Base-by-base conservation (phyloP, 768 basidiomycete genomes). In the Agaricus sinodeliciosus region DNA sequence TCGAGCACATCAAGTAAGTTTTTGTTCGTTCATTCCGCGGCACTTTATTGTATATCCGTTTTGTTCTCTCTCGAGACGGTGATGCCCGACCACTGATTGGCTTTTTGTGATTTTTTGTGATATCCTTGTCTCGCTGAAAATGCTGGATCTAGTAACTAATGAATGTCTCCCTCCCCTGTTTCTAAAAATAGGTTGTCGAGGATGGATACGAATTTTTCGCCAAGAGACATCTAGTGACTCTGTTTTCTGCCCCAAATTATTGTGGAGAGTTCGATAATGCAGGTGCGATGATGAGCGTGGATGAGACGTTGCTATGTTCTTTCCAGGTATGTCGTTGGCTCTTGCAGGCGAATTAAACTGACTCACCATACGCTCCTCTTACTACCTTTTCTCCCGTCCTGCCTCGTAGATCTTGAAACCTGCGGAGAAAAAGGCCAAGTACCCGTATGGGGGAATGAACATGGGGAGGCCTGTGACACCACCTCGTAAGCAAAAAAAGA, bases 281-380 rank as follows among this genome's bases (percentile, higher is more conserved):
- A 3, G 95, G 95, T 35, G 95, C 95, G 31, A 99, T 99, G 95
- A 99, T 98, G 95, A 94, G 90, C 63, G 95, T 99, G 40, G 95
- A 97, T 63, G 95, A 97, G 72, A 96, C 95, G 8, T 69, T 98
- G 59, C 69, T 98, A 58, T 97, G 95, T 72, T 97, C 94, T 7
- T 97, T 98, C 91, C 95, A 97, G 73, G 93, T 94, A 58, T 55
- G 70, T 51, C 35, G 36, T 43, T 43, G 28, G 26, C 48, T 37
- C 13, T 39, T 36, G 9, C 53, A 48, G 44, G 36, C 4, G 28
- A 19, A 48, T 40, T 13, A 53, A 34, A 37, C 37, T 11, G 34
- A 40, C 43, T 53, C 45, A 41, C 43, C 39, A 8, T 46, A 43
- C 8, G 48, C 22, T 49, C 39, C 52, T 37, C 31, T 9, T 27